Evolutionary conservation across 108 stramenopile genomes (phyloP).

Genomic region (Aurantiochytrium sp.): DNA sequence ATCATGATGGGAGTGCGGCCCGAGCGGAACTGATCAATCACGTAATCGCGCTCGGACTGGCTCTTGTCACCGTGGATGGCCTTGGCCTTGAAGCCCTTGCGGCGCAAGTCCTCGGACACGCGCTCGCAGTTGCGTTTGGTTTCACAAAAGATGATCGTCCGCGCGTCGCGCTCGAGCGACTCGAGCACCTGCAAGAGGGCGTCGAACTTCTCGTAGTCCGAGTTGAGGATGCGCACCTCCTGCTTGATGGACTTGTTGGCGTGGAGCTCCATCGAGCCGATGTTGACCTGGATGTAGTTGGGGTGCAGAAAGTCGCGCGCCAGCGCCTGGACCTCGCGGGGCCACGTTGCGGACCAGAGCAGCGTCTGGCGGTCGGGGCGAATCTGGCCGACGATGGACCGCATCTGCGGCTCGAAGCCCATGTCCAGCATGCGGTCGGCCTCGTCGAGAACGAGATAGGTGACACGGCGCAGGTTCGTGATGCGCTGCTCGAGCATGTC

Average conservation of each 20-base stretch:
- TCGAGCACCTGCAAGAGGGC: conserved; percentile 60
- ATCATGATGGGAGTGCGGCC: conserved; percentile 78
- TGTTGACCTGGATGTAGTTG: conserved; percentile 87
- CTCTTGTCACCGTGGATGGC: conserved; percentile 98
- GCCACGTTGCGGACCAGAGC: conserved; percentile 99
- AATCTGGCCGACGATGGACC: conserved; percentile 88
- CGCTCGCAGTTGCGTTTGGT: conserved; percentile 96
- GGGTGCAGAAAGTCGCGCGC: conserved; percentile 82
- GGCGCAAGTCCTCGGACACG: conserved; percentile 75
- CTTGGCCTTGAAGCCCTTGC: conserved; percentile 80
- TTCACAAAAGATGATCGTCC: conserved; percentile 90
- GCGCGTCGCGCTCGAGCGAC: conserved; percentile 70
- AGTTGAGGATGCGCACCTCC: conserved; percentile 68
- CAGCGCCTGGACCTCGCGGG: conserved; percentile 85
- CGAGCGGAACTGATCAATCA: conserved; percentile 84
- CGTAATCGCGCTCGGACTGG: conserved; percentile 96
- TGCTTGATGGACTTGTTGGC: conserved; percentile 97
- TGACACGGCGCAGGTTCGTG: conserved; percentile 89
- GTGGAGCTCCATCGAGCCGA: conserved; percentile 92
- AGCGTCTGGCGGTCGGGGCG: conserved; percentile 96
- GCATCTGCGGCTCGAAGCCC: conserved; percentile 97
- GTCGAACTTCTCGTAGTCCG: conserved; percentile 33
- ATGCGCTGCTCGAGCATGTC: conserved; percentile 91
- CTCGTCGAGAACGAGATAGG: conserved; percentile 95
- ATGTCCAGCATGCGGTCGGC: conserved; percentile 95